Conservation (phyloP, 345 rosid genomes). For the Murraya paniculata region DNA sequence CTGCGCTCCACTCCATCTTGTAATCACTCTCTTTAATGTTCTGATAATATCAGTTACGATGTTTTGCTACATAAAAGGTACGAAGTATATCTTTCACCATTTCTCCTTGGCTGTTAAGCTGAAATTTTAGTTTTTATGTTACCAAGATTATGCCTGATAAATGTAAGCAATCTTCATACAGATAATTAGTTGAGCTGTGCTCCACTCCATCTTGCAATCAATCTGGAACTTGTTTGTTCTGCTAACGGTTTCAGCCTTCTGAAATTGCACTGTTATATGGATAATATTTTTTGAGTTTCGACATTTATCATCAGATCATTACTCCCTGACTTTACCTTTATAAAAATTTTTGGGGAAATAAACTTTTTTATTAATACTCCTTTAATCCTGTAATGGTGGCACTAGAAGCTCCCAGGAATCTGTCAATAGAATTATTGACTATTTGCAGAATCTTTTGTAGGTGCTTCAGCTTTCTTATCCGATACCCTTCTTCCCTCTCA, state of each 20-base stretch:
- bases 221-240: constrained; percentile 1
- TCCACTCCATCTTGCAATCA: neutral
- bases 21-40: constrained; percentile 15
- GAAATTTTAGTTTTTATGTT: neutral
- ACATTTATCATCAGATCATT: neutral
- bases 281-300: constrained; percentile 1
- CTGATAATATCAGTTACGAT: constrained; percentile 80
- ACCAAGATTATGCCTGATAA: neutral
- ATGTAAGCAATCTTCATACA: neutral
- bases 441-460: neutral
- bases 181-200: neutral
- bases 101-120: neutral
- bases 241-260: neutral
- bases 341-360: neutral
- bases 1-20: neutral
- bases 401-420: neutral
- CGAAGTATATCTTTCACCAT: constrained; percentile 1
- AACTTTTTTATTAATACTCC: neutral
- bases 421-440: neutral
- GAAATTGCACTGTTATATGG: neutral
- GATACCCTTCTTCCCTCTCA: neutral
- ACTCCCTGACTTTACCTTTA: neutral
- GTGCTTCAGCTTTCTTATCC: neutral
- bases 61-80: constrained; percentile 87
- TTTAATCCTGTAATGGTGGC: neutral